These are phyloP conservation scores for Cercospora citrullina DNA, from an alignment of 2,329 filamentous ascomycete genomes.

Conservation along the genomic window DNA sequence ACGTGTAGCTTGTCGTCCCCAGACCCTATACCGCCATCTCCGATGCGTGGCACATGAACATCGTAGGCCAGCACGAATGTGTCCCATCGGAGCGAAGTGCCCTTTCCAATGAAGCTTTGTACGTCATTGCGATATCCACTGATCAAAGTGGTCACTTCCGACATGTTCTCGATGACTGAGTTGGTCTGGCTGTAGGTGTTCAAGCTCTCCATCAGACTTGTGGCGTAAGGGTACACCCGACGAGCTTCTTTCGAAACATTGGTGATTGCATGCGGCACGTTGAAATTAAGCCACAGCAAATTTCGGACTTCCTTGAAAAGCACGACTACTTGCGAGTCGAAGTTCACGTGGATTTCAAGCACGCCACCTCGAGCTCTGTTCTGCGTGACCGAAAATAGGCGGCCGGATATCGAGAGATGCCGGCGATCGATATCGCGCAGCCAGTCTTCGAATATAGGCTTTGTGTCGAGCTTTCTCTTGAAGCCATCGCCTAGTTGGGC, in stretches of 20 bases:
- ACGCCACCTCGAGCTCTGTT: slow-evolving; percentile 88
- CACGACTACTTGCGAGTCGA: slow-evolving; percentile 94
- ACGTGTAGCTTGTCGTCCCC: slow-evolving; percentile 62
- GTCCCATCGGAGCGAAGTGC: slow-evolving; percentile 90
- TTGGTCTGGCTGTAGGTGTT: slow-evolving; percentile 87
- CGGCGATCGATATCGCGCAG: slow-evolving; percentile 83
- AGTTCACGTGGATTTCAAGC: slow-evolving; percentile 89
- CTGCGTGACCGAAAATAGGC: slow-evolving; percentile 84
- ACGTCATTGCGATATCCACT: slow-evolving; percentile 92
- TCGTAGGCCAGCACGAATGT: slow-evolving; percentile 98
- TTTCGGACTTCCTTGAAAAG: slow-evolving; percentile 99
- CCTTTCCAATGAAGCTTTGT: slow-evolving; percentile 78
- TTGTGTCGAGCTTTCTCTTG: slow-evolving; percentile 91
- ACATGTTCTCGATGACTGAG: slow-evolving; percentile 80
- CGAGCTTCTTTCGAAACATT: slow-evolving; percentile 99
- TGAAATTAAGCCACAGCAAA: slow-evolving; percentile 89
- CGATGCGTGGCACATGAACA: slow-evolving; percentile 70
- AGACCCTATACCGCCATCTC: slow-evolving; percentile 31
- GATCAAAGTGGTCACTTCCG: slow-evolving; percentile 80
- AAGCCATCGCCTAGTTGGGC: slow-evolving; percentile 90
- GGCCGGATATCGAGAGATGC: slow-evolving; percentile 87
- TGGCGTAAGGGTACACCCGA: slow-evolving; percentile 94
- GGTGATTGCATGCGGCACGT: slow-evolving; percentile 89
- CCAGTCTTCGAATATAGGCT: slow-evolving; percentile 94
- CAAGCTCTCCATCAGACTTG: slow-evolving; percentile 98